A percentile compares a stretch with the other conserved stretches of the same genome.
Evolutionary conservation across 768 basidiomycete species (phyloP).

Genomic region (Jaapia argillacea): DNA sequence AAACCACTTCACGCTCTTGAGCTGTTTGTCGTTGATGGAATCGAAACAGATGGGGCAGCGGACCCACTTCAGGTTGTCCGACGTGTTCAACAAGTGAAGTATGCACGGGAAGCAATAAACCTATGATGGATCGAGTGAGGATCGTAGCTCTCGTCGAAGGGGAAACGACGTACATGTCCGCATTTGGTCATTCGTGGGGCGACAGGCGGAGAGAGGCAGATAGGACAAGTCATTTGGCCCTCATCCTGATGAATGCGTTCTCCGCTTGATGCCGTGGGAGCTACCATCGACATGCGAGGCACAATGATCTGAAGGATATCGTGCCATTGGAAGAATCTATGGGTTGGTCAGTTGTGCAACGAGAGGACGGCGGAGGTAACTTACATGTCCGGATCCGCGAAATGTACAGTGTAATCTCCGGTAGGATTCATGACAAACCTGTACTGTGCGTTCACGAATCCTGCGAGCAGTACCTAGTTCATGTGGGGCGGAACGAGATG

Average conservation of each 20-base stretch:
- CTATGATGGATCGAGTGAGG: constrained; percentile 26
- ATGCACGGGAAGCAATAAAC: constrained; percentile 95
- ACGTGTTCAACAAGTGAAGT: constrained; percentile 78
- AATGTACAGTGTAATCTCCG: constrained; percentile 89
- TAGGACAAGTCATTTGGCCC: constrained; percentile 77
- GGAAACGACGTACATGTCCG: constrained; percentile 70
- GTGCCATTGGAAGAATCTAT: constrained; percentile 90
- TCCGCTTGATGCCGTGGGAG: constrained; percentile 44
- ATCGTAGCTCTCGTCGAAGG: constrained; percentile 7
- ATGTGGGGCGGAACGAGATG: constrained; percentile 11
- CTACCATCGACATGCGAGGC: constrained; percentile 69
- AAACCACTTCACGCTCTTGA: constrained; percentile 91
- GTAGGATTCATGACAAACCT: constrained; percentile 91
- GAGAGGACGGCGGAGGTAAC: constrained; percentile 21
- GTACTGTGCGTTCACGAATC: constrained; percentile 94
- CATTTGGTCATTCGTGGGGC: constrained; percentile 95
- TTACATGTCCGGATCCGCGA: constrained; percentile 95
- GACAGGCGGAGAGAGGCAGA: constrained; percentile 85
- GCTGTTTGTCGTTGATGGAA: constrained; percentile 79
- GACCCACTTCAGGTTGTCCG: constrained; percentile 77
- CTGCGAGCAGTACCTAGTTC: constrained; percentile 27
- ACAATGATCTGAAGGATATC: constrained; percentile 94
- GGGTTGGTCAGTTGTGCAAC: constrained; percentile 4
- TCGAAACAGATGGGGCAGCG: constrained; percentile 97
- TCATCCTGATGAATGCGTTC: constrained; percentile 36